Evolutionary conservation across 1,284 basidiomycete genomes (phyloP).

Genomic region (Puccinia polysora): DNA sequence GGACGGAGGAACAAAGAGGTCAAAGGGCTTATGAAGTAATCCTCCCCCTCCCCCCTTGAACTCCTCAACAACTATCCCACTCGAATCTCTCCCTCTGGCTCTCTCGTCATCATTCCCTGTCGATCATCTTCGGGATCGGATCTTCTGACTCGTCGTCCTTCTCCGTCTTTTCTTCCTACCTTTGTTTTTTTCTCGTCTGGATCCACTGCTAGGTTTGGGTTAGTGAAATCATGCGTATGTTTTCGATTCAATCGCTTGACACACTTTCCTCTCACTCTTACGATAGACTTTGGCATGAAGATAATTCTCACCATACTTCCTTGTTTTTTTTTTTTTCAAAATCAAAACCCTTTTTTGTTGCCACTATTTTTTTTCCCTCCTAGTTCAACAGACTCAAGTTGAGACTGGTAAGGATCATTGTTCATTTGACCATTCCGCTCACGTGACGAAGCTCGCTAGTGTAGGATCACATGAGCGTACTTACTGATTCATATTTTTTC

Average conservation of each 20-base stretch:
- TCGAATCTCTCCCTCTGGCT: too few relatives aligned
- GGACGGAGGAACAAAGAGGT: constrained; percentile 13
- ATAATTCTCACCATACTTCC: too few relatives aligned
- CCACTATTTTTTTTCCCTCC: neutral
- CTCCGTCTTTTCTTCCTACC: neutral
- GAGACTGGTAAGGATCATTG: constrained; percentile 39
- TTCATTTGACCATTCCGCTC: too few relatives aligned
- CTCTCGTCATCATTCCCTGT: too few relatives aligned
- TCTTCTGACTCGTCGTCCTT: neutral
- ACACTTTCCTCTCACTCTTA: neutral
- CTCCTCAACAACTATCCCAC: too few relatives aligned
- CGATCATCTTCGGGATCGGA: too few relatives aligned
- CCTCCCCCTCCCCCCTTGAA: neutral
- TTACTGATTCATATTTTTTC: too few relatives aligned
- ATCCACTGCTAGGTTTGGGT: constrained; percentile 41
- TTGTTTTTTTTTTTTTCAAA: too few relatives aligned
- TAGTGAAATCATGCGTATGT: constrained; percentile 43
- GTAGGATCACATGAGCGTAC: too few relatives aligned
- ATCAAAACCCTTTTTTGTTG: neutral
- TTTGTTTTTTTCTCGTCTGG: neutral
- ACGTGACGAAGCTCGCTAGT: too few relatives aligned
- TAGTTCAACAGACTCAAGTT: constrained; percentile 41
- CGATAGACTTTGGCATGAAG: too few relatives aligned
- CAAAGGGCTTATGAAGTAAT: constrained; percentile 38
- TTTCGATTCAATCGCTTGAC: neutral